These are phyloP conservation scores for Hsuehochloa calcarea DNA, from an alignment of 176 grass and related monocot species.

Conservation along the genomic window DNA sequence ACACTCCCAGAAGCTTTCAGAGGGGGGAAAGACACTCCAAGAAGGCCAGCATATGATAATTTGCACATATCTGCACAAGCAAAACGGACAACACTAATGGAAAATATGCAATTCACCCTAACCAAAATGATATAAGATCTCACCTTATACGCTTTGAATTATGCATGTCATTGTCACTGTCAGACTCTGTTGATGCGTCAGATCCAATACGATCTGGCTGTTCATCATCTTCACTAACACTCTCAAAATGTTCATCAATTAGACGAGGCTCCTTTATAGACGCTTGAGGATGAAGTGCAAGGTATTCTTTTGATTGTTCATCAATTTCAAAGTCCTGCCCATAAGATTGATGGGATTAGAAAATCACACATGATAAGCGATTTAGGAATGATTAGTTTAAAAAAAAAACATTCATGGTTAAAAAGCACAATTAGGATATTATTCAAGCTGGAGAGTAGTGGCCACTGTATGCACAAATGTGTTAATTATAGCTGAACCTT, in stretches of 20 bases:
- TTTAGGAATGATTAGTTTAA: neutral
- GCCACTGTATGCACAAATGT: neutral
- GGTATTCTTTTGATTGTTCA: constrained; percentile 61
- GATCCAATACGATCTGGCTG: constrained; percentile 33
- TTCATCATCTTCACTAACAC: constrained; percentile 66
- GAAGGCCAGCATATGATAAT: neutral
- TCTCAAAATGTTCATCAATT: constrained; percentile 76
- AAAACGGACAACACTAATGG: neutral
- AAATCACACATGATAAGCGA: constrained; percentile 6
- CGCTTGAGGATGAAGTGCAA: constrained; percentile 64
- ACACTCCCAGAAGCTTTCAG: neutral
- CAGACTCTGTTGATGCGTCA: constrained; percentile 49
- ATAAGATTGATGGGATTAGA: constrained; percentile 20
- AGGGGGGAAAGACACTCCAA: neutral
- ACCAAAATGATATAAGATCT: constrained; percentile 6
- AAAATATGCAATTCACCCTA: neutral
- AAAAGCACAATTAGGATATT: neutral
- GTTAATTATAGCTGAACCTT: neutral
- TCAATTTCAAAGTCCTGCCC: constrained; percentile 78
- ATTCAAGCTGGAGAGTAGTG: neutral
- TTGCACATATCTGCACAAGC: neutral
- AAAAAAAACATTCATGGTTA: neutral
- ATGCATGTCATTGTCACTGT: constrained; percentile 38
- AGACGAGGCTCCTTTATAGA: constrained; percentile 48
- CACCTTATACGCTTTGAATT: constrained; percentile 79